These are phyloP conservation scores for Trichoderma reesei DNA, from an alignment of 495 filamentous ascomycete species.

Conservation along the genomic window DNA sequence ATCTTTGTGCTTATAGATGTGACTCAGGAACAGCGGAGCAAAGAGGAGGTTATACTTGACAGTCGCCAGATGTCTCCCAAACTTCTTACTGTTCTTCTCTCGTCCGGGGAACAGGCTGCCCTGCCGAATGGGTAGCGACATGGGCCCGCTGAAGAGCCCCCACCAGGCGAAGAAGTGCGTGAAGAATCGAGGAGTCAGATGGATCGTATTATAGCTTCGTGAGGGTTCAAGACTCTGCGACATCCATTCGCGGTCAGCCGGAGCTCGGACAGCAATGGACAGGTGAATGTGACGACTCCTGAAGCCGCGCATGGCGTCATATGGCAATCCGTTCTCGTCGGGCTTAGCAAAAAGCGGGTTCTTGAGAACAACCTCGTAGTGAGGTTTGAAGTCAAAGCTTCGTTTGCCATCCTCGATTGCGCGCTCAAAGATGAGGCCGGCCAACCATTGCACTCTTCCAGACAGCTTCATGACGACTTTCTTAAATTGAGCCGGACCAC, in stretches of 20 bases:
- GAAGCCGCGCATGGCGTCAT: constrained; percentile 91
- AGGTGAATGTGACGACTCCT: constrained; percentile 92
- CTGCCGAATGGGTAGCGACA: constrained; percentile 91
- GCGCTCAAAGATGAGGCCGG: constrained; percentile 85
- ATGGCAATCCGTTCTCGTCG: constrained; percentile 41
- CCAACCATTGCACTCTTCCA: constrained; percentile 82
- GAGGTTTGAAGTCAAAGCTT: constrained; percentile 79
- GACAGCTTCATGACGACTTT: constrained; percentile 98
- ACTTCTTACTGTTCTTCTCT: constrained; percentile 97
- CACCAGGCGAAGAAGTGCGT: constrained; percentile 98
- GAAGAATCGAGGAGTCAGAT: constrained; percentile 89
- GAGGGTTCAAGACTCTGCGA: constrained; percentile 61
- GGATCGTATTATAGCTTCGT: constrained; percentile 86
- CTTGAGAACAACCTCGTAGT: constrained; percentile 84
- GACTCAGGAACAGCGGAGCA: constrained; percentile 86
- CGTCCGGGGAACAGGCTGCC: constrained; percentile 80
- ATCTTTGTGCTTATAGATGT: constrained; percentile 98
- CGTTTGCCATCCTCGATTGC: constrained; percentile 53
- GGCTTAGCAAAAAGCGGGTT: constrained; percentile 62
- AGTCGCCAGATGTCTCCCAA: constrained; percentile 89
- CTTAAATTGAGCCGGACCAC: constrained; percentile 68
- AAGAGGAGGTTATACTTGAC: constrained; percentile 94
- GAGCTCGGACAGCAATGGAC: constrained; percentile 79
- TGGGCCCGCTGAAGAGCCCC: constrained; percentile 87
- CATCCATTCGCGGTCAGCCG: constrained; percentile 70